These are phyloP conservation scores for Mycena belliarum DNA, from an alignment of 768 basidiomycete genomes.

Conservation along the genomic window DNA sequence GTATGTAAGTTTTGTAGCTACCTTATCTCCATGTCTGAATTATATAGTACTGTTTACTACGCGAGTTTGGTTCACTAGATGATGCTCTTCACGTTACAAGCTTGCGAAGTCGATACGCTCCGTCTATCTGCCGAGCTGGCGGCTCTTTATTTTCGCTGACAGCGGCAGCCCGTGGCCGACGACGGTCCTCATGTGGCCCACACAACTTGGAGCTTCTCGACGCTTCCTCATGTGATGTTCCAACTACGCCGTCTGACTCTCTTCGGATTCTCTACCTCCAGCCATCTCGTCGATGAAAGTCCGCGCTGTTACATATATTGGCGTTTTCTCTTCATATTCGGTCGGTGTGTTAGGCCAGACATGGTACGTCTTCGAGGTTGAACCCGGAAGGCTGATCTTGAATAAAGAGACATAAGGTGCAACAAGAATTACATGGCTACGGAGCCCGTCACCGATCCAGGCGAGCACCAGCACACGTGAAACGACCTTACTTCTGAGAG, in stretches of 20 bases:
- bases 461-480: conserved; percentile 20
- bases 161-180: not conserved
- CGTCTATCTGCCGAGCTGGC: not conserved
- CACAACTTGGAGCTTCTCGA: not conserved
- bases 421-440: conserved; percentile 55
- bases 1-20: no score
- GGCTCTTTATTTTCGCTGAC: not conserved
- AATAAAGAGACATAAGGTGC: conserved; percentile 51
- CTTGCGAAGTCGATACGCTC: no score
- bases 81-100: no score
- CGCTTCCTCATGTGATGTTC: conserved; percentile 16
- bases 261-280: not conserved
- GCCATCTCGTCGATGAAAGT: not conserved
- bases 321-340: not conserved
- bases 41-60: no score
- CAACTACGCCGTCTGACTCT: not conserved
- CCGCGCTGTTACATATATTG: not conserved
- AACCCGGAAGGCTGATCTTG: not conserved
- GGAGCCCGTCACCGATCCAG: conserved; percentile 44
- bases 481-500: not conserved
- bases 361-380: conserved; percentile 10
- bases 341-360: conserved; percentile 13
- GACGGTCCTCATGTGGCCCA: conserved; percentile 1
- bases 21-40: no score
- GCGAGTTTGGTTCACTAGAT: no score